Conservation (phyloP, 73 alveolate species). For the Paramecium primaurelia region DNA sequence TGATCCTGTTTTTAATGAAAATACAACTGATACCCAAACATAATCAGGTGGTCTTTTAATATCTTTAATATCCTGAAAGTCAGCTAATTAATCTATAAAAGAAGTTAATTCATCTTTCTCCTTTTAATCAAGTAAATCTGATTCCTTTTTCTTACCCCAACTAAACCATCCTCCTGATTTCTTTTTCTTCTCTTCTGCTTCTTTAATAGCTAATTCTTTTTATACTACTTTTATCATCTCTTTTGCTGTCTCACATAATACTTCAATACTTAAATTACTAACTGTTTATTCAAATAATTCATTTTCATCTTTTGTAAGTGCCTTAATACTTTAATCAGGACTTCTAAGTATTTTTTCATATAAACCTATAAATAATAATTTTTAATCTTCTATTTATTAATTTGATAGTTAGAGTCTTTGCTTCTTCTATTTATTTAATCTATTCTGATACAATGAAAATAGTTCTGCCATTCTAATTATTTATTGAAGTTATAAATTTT, state of each 20-base stretch:
- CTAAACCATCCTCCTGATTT: conserved; percentile 55
- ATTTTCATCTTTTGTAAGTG: background rate
- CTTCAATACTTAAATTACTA: conserved; percentile 40
- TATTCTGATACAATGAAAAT: background rate
- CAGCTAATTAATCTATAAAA: background rate
- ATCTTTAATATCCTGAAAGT: background rate
- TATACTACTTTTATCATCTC: conserved; percentile 1
- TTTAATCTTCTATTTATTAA: conserved; percentile 6
- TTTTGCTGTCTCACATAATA: conserved; percentile 15
- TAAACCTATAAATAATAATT: background rate
- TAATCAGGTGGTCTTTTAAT: conserved; percentile 30
- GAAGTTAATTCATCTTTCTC: conserved; percentile 29
- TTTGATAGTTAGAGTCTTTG: background rate
- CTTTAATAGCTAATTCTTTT: conserved; percentile 42
- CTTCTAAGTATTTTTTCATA: conserved; percentile 25
- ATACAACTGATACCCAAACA: background rate
- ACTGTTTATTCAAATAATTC: conserved; percentile 35
- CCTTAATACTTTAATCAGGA: background rate
- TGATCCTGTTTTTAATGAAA: background rate
- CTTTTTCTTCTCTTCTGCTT: conserved; percentile 45
- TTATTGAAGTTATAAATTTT: background rate
- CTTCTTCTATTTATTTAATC: background rate
- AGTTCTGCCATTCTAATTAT: conserved; percentile 30
- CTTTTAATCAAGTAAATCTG: background rate
- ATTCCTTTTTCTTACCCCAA: conserved; percentile 46